Evolutionary conservation across 352 stramenopile species (phyloP).

Genomic region (Pythium aquatile): DNA sequence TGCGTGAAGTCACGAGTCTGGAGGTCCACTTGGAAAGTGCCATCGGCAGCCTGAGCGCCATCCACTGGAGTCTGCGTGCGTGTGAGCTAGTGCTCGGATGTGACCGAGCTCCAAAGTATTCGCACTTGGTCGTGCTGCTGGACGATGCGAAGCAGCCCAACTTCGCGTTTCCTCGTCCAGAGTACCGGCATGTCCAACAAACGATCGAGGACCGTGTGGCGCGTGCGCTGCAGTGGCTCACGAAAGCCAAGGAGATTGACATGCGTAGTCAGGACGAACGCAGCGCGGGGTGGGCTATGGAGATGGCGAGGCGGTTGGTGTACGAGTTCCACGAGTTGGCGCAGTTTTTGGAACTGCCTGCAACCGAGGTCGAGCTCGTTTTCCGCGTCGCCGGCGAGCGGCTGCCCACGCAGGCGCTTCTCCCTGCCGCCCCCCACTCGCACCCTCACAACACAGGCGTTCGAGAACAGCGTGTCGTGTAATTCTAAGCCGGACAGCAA

Average conservation of each 20-base stretch:
- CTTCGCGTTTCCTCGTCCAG: constrained; percentile 56
- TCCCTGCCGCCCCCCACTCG: background rate
- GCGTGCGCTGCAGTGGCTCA: constrained; percentile 62
- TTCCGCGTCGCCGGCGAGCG: constrained; percentile 33
- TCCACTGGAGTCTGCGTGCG: constrained; percentile 79
- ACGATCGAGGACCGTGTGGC: constrained; percentile 68
- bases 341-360: constrained; percentile 63
- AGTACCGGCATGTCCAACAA: constrained; percentile 70
- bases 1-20: constrained; percentile 56
- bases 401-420: constrained; percentile 11
- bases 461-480: constrained; percentile 21
- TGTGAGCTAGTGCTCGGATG: constrained; percentile 60
- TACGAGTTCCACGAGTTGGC: constrained; percentile 51
- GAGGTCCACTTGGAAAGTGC: constrained; percentile 57
- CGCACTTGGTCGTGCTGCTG: constrained; percentile 65
- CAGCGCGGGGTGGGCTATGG: constrained; percentile 51
- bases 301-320: constrained; percentile 43
- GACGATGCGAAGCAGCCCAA: constrained; percentile 48
- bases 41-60: constrained; percentile 48
- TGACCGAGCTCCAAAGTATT: constrained; percentile 52
- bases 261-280: constrained; percentile 36
- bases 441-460: constrained; percentile 7
- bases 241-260: constrained; percentile 57
- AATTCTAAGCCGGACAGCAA: background rate
- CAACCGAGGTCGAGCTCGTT: constrained; percentile 64